Evolutionary conservation across 164 flowering plant species (phyloP), one percentile per base, ranked within the genome.

Genomic region (Santalum album): DNA sequence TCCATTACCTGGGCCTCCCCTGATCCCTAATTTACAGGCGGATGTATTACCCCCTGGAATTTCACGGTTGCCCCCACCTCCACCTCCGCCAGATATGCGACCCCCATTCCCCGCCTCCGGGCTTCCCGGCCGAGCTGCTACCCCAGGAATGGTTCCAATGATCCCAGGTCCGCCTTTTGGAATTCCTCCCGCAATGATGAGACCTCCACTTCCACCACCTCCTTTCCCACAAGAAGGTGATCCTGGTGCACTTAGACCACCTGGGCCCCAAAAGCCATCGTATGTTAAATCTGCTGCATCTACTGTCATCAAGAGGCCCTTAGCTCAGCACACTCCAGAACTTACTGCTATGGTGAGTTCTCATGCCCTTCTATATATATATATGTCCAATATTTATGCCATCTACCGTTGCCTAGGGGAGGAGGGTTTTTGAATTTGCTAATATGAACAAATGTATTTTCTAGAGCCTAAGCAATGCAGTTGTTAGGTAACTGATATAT

Each of bases 301-400:
- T 14, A 94, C 99, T 47, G 99, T 94, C 67, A 94, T 94, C 51
- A 94, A 83, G 80, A 80, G 97, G 72, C 99, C 97, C 39, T 79
- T 94, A 22, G 99, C 99, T 39, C 99, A 94, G 70, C 99, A 94
- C 71, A 90, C 91, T n/a, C 99, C 99, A 18, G 97, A 87, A 56
- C 95, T 94, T 49, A 94, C 99, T 39, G 70, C 99, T 46, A 94
- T 94, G 99, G 99, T 94, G 46, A 74, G 84, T 73, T 58, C 39
- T 15, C 15, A 38, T 29, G 4, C 9, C 9, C 9, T 29, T 29
- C 9, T 9, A 3, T 9, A 29, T 29, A 9, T 9, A 29, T n/a
- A n/a, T n/a, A n/a, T n/a, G 9, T 29, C 34, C 9, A 9, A 29
- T 29, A 3, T 3, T 29, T 29, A 29, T 29, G 34, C 6, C 34